A percentile compares a stretch with the other conserved stretches of the same genome.
phyloP scores from a whole-genome alignment of 148 eudicot species.

The Silene uniflora region DNA sequence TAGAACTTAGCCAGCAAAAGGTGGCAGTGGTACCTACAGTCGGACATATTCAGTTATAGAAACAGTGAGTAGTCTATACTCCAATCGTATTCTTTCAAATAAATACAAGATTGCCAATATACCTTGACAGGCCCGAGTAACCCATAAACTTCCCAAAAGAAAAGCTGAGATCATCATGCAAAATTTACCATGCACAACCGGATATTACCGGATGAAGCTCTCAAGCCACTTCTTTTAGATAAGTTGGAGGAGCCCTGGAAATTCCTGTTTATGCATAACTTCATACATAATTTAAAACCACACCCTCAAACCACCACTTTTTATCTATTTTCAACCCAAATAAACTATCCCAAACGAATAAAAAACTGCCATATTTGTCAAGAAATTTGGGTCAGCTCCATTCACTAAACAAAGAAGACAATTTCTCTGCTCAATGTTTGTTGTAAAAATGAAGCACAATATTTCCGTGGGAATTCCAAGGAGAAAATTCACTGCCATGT shows the following conservation, averaged over 20 bases:
- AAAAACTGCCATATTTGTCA: neutral
- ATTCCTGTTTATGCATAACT: slow-evolving; percentile 34
- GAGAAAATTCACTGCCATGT: neutral
- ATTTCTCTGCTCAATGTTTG: neutral
- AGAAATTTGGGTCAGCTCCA: neutral
- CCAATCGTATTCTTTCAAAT: no score
- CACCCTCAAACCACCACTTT: neutral
- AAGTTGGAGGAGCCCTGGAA: slow-evolving; percentile 37
- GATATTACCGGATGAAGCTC: slow-evolving; percentile 34
- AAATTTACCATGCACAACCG: neutral
- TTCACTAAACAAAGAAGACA: neutral
- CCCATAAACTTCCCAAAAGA: no score
- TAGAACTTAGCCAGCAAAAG: no score
- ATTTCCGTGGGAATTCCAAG: neutral
- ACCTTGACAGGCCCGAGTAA: no score
- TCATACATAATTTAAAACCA: neutral
- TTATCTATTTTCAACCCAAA: neutral
- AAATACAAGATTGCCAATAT: no score
- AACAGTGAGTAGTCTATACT: no score
- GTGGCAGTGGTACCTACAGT: no score
- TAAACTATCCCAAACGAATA: neutral
- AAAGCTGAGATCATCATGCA: neutral
- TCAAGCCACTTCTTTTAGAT: slow-evolving; percentile 20
- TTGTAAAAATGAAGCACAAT: neutral
- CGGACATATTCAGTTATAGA: no score